These are phyloP conservation scores for Ophiostoma montium DNA, from an alignment of 2,329 filamentous ascomycete species.

Conservation along the genomic window DNA sequence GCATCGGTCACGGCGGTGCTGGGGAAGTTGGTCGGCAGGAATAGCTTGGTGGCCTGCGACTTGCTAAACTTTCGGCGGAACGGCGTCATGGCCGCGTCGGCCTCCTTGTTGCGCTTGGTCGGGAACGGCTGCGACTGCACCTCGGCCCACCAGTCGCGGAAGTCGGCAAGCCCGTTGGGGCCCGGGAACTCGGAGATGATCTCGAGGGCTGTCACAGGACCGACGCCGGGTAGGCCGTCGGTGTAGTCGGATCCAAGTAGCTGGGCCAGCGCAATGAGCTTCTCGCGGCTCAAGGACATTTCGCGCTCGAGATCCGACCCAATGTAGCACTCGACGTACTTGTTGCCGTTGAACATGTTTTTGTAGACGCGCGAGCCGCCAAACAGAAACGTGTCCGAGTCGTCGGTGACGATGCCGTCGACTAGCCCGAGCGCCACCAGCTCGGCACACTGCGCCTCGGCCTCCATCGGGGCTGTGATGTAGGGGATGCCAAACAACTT, in stretches of 20 bases:
- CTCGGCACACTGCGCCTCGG: constrained; percentile 92
- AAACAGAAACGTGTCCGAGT: constrained; percentile 93
- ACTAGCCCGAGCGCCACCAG: constrained; percentile 76
- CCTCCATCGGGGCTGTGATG: constrained; percentile 96
- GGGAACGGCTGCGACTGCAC: constrained; percentile 44
- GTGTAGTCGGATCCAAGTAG: constrained; percentile 91
- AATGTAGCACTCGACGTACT: constrained; percentile 94
- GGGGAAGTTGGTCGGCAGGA: constrained; percentile 70
- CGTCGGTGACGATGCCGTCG: constrained; percentile 94
- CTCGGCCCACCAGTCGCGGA: constrained; percentile 75
- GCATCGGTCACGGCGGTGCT: constrained; percentile 64
- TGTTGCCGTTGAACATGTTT: constrained; percentile 99
- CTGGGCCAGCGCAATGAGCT: constrained; percentile 81
- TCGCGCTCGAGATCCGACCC: constrained; percentile 73
- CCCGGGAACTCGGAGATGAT: constrained; percentile 79
- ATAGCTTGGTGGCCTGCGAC: constrained; percentile 67
- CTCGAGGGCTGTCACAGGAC: constrained; percentile 87
- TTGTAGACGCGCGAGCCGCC: constrained; percentile 95
- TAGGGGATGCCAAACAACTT: constrained; percentile 88
- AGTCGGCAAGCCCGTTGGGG: constrained; percentile 48
- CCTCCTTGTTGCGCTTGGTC: constrained; percentile 44
- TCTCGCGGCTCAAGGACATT: constrained; percentile 70
- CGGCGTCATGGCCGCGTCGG: constrained; percentile 35
- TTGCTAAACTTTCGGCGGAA: constrained; percentile 84
- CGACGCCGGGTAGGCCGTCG: constrained; percentile 77